Percentiles rank a stretch among this genome's conserved stretches.
These are phyloP conservation scores for Trapa bicornis DNA, from an alignment of 345 rosid genomes.

Conservation along the genomic window DNA sequence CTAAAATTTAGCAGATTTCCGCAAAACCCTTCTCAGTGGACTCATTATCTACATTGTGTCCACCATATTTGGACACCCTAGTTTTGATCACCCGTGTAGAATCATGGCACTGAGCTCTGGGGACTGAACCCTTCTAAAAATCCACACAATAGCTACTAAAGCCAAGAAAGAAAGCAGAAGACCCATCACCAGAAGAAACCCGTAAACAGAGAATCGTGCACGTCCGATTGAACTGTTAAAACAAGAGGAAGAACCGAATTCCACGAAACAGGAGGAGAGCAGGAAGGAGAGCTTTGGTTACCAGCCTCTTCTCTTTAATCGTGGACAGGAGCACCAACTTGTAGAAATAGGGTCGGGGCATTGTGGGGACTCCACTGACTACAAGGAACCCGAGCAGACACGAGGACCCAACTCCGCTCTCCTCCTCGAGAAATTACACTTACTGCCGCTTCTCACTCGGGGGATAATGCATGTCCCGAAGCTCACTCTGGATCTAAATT, in stretches of 20 bases:
- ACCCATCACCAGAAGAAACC: not conserved
- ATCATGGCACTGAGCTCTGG: not conserved
- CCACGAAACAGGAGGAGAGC: not conserved
- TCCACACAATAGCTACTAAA: not conserved
- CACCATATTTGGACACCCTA: not conserved
- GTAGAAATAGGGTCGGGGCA: slow-evolving; percentile 20
- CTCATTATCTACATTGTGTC: not conserved
- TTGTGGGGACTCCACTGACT: slow-evolving; percentile 7
- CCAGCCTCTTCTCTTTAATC: slow-evolving; percentile 15
- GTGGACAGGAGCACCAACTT: slow-evolving; percentile 19
- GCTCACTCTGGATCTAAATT: slow-evolving; percentile 6
- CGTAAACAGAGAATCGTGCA: not conserved
- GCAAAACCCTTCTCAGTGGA: not conserved
- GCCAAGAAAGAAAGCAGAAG: too few relatives aligned
- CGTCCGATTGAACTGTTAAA: not conserved
- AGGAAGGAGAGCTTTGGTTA: not conserved
- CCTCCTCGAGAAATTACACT: not conserved
- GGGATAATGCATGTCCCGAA: not conserved
- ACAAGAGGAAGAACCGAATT: not conserved
- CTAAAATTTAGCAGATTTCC: not conserved
- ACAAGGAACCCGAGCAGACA: not conserved
- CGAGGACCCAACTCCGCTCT: not conserved
- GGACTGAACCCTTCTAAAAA: not conserved
- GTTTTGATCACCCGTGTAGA: not conserved
- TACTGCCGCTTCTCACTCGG: not conserved